Percentiles rank a stretch among this genome's conserved stretches.
phyloP scores from a whole-genome alignment of 2,329 filamentous ascomycete genomes.

The Colletotrichum tabaci region DNA sequence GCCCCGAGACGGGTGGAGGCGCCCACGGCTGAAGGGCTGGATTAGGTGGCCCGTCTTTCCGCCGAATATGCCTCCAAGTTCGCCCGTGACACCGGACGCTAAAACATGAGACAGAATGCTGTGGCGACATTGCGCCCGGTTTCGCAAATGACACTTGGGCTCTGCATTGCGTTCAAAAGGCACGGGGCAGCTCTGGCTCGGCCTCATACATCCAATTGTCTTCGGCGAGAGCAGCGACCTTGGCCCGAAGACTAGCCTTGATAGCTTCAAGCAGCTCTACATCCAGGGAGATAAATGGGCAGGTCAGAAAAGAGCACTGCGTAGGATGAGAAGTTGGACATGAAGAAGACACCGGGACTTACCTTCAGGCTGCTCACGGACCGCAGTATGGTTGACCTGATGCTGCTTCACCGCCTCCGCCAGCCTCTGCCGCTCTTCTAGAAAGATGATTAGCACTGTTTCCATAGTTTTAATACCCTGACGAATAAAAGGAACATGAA shows the following conservation, averaged over 20 bases:
- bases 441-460: slow-evolving; percentile 46
- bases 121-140: slow-evolving; percentile 37
- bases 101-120: slow-evolving; percentile 3
- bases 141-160: slow-evolving; percentile 29
- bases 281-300: slow-evolving; percentile 37
- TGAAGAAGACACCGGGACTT: neutral
- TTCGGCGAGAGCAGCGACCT: slow-evolving; percentile 81
- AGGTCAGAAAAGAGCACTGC: slow-evolving; percentile 5
- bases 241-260: slow-evolving; percentile 78
- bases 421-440: slow-evolving; percentile 73
- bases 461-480: slow-evolving; percentile 43
- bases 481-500: slow-evolving; percentile 22
- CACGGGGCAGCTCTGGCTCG: slow-evolving; percentile 66
- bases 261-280: slow-evolving; percentile 80
- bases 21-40: slow-evolving; percentile 72
- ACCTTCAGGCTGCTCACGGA: slow-evolving; percentile 71
- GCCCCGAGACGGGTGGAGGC: slow-evolving; percentile 61
- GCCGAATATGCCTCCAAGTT: slow-evolving; percentile 6
- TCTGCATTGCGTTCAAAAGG: slow-evolving; percentile 47
- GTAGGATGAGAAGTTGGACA: neutral
- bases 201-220: slow-evolving; percentile 94
- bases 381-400: slow-evolving; percentile 67
- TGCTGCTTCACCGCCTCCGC: slow-evolving; percentile 75
- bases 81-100: slow-evolving; percentile 8
- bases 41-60: slow-evolving; percentile 57